These are phyloP conservation scores for Phoenix roebelenii DNA, from an alignment of 176 grass and related monocot species.

Conservation along the genomic window DNA sequence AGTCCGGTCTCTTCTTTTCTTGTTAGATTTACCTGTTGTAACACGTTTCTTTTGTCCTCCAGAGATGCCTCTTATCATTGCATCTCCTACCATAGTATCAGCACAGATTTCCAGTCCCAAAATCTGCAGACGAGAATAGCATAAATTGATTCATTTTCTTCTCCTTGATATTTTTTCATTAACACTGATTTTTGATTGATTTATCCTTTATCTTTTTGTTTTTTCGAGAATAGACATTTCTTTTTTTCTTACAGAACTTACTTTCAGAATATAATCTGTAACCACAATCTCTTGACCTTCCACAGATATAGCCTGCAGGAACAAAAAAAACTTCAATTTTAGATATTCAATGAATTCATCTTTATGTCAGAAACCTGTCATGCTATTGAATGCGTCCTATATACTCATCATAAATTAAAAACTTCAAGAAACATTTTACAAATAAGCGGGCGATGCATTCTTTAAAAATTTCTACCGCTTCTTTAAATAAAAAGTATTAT, in stretches of 20 bases:
- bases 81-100: conserved; percentile 63
- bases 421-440: too few species aligned
- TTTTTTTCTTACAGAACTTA: conserved; percentile 5
- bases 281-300: conserved; percentile 68
- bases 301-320: conserved; percentile 42
- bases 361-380: too few species aligned
- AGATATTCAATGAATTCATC: too few species aligned
- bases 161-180: too few species aligned
- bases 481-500: too few species aligned
- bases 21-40: conserved; percentile 54
- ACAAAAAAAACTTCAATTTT: too few species aligned
- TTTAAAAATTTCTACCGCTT: too few species aligned
- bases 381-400: too few species aligned
- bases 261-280: conserved; percentile 82
- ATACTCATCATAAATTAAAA: too few species aligned
- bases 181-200: neutral
- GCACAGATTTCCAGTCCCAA: conserved; percentile 75
- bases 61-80: conserved; percentile 77
- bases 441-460: too few species aligned
- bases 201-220: neutral
- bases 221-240: too few species aligned
- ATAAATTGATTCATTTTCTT: neutral
- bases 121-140: conserved; percentile 28
- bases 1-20: neutral
- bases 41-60: conserved; percentile 87